A percentile compares a stretch with the other conserved stretches of the same genome.
These are phyloP conservation scores for Scedosporium apiospermum DNA, from an alignment of 2,329 filamentous ascomycete species.

Conservation along the genomic window DNA sequence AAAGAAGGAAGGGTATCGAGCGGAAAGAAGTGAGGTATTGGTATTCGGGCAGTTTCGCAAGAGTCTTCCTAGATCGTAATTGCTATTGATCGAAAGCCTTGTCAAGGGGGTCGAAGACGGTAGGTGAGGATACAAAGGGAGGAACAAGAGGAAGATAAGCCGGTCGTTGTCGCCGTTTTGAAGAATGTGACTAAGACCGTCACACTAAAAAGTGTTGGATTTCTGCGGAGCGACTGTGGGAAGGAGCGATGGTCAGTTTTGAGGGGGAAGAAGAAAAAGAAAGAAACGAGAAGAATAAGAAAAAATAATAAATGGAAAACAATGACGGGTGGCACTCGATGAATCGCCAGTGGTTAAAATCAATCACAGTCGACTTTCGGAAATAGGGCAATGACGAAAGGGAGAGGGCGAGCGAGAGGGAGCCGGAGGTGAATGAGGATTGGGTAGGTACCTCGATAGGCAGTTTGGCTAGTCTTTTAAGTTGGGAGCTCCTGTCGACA, in stretches of 20 bases:
- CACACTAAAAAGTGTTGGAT: not conserved
- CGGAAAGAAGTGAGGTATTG: not conserved
- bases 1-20: not conserved
- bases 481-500: not conserved
- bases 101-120: slow-evolving; percentile 3
- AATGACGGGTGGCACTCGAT: not conserved
- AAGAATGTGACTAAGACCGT: slow-evolving; percentile 17
- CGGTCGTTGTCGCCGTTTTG: slow-evolving; percentile 42
- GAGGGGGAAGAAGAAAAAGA: not conserved
- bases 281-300: not conserved
- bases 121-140: slow-evolving; percentile 23
- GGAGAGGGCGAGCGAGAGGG: not conserved
- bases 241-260: not conserved
- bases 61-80: too few species aligned
- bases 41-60: too few species aligned
- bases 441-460: not conserved
- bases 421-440: not conserved
- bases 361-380: not conserved
- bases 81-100: not conserved
- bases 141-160: slow-evolving; percentile 30
- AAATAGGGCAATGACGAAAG: not conserved
- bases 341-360: not conserved
- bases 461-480: not conserved
- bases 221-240: not conserved
- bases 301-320: not conserved